Conservation (phyloP, 257 asterid species). For the Thymus quinquecostatus region DNA sequence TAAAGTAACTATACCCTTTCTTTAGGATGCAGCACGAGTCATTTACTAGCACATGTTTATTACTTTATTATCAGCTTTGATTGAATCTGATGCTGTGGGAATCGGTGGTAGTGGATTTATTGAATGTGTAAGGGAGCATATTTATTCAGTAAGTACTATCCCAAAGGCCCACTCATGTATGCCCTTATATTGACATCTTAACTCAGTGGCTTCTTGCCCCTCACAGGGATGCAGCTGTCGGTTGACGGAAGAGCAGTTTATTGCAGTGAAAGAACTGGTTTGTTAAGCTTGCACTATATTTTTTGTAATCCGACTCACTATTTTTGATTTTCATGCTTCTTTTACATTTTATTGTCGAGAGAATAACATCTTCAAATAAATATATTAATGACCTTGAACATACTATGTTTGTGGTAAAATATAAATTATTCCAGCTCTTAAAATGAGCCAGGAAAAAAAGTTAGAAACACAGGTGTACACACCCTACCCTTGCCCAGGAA, state of each 20-base stretch:
- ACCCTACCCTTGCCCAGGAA: neutral
- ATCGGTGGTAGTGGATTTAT: constrained; percentile 99
- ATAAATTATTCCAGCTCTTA: neutral
- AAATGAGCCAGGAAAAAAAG: neutral
- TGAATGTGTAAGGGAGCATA: constrained; percentile 95
- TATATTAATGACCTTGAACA: neutral
- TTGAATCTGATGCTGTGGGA: constrained; percentile 98
- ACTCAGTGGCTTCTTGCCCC: constrained; percentile 31
- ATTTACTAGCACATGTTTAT: constrained; percentile 37
- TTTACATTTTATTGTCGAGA: neutral
- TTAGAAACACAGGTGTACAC: neutral
- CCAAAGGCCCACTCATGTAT: constrained; percentile 19
- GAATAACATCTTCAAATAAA: neutral
- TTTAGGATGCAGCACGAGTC: constrained; percentile 27
- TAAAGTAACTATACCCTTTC: constrained; percentile 21
- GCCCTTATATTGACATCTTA: constrained; percentile 13
- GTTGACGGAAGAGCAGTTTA: constrained; percentile 33
- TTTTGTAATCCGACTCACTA: neutral
- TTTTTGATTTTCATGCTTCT: neutral
- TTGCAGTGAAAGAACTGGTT: constrained; percentile 37
- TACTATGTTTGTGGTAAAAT: neutral
- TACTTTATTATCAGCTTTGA: constrained; percentile 64
- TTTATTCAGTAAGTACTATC: constrained; percentile 71
- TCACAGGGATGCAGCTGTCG: constrained; percentile 35
- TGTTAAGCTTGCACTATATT: constrained; percentile 20